Evolutionary conservation across 1,284 basidiomycete genomes (phyloP), one percentile per base, ranked within the genome.

Genomic region (Leccinum cinnamomeum): DNA sequence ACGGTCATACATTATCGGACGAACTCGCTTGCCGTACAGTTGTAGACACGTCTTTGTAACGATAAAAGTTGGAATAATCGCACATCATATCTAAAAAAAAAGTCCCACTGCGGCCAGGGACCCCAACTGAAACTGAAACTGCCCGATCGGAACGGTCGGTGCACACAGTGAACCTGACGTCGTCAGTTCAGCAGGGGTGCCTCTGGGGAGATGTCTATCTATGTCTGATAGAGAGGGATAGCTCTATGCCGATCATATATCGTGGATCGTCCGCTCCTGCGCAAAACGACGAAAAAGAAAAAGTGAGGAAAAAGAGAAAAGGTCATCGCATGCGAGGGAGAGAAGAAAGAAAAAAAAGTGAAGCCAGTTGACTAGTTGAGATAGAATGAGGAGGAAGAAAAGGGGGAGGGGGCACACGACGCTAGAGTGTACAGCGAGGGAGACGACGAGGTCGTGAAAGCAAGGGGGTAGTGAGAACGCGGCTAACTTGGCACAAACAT

Each of bases 201-300:
- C 41, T 28, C 39, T 46, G 12, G 37, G 12, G 7, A 30, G 48
- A 12, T 35, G 48, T 71, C 72, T 69, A 72, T 41, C 23, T 28
- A 55, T 48, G 44, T 41, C 20, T 23, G 55, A 46, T 28, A 46
- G 44, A 41, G 46, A 37, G 20, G 14, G 35, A 53, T 41, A 30
- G 37, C 50, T 73, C 72, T 65, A 73, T 72, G 60, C 48, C 50
- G 62, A 51, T 70, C 67, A 56, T 59, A 46, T 20, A 46, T 46
- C 44, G 30, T 46, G 18, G 44, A 64, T 61, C 44, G 63, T 69
- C 70, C 72, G 25, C 44, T 59, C 62, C 62, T 61, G 37, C 12
- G 53, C 12, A n/a, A 58, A 51, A 46, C 33, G 35, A 25, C 53
- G 28, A 58, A 33, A 23, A 51, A 55, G 5, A 46, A 12, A 20